Percentiles rank a stretch among this genome's conserved stretches.
Evolutionary conservation across 2,329 filamentous ascomycete genomes (phyloP).

Genomic region (Cordyceps militaris): DNA sequence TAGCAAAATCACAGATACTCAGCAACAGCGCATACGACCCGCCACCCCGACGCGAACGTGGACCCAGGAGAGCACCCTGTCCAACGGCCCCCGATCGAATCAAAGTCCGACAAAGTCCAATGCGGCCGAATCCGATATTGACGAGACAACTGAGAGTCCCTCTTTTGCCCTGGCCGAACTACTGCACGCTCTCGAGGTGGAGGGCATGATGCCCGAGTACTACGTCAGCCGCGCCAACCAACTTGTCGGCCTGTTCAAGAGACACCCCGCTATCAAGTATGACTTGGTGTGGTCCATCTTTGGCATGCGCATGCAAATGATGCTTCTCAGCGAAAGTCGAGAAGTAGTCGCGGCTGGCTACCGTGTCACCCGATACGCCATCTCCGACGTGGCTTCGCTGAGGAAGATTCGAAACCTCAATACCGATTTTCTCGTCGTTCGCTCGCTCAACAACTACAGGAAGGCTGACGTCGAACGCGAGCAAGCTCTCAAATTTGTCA

Average conservation of each 20-base stretch:
- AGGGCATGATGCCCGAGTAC: constrained; percentile 85
- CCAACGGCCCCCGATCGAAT: constrained; percentile 48
- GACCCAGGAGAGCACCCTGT: constrained; percentile 38
- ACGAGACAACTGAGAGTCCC: constrained; percentile 73
- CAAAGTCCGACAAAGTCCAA: constrained; percentile 49
- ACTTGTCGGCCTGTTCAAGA: constrained; percentile 92
- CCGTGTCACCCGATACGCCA: constrained; percentile 85
- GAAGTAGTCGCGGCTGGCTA: constrained; percentile 96
- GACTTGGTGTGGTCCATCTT: constrained; percentile 96
- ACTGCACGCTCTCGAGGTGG: constrained; percentile 78
- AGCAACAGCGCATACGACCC: constrained; percentile 40
- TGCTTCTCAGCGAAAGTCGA: constrained; percentile 90
- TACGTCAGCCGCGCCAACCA: constrained; percentile 90
- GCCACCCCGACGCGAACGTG: constrained; percentile 47
- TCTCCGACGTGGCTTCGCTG: constrained; percentile 84
- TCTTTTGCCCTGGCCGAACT: constrained; percentile 88
- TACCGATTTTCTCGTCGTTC: constrained; percentile 85
- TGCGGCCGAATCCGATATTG: constrained; percentile 52
- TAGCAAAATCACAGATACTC: constrained; percentile 53
- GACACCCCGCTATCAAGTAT: constrained; percentile 88
- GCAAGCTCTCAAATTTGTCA: constrained; percentile 92
- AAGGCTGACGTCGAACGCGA: constrained; percentile 97
- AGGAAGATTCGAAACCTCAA: constrained; percentile 82
- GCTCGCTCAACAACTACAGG: constrained; percentile 85
- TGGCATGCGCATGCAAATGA: constrained; percentile 84